phyloP scores from a whole-genome alignment of 495 filamentous ascomycete species.

The Symbiotaphrina buchneri region DNA sequence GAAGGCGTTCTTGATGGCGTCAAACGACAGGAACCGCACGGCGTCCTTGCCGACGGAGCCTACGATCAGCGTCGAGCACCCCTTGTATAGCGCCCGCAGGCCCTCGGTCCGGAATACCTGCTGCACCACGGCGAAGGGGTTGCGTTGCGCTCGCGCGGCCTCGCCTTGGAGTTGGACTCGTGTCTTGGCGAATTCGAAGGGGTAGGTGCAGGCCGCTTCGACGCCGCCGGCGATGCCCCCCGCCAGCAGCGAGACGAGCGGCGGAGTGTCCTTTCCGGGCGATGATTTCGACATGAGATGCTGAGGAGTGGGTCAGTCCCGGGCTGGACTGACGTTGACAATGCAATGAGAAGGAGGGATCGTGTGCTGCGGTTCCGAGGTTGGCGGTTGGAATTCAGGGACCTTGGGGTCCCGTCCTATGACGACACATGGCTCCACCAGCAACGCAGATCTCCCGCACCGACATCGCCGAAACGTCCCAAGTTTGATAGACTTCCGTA shows the following conservation, averaged over 20 bases:
- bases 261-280: no score
- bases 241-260: constrained; percentile 23
- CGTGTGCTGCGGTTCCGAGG: no score
- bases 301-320: no score
- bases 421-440: no score
- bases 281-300: no score
- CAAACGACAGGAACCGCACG: constrained; percentile 41
- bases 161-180: constrained; percentile 31
- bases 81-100: constrained; percentile 33
- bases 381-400: no score
- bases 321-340: no score
- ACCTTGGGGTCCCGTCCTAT: no score
- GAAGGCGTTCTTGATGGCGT: constrained; percentile 36
- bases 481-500: no score
- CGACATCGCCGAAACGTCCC: no score
- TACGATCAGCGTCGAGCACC: constrained; percentile 35
- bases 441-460: no score
- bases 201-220: constrained; percentile 34
- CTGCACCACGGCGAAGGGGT: constrained; percentile 28
- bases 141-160: constrained; percentile 18
- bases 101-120: constrained; percentile 30
- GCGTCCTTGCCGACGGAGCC: constrained; percentile 43
- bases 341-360: no score
- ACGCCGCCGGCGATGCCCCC: constrained; percentile 32
- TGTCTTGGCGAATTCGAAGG: constrained; percentile 49